Evolutionary conservation across 495 filamentous ascomycete genomes (phyloP), one percentile per base, ranked within the genome.

Genomic region (Friedmanniomyces simplex): DNA sequence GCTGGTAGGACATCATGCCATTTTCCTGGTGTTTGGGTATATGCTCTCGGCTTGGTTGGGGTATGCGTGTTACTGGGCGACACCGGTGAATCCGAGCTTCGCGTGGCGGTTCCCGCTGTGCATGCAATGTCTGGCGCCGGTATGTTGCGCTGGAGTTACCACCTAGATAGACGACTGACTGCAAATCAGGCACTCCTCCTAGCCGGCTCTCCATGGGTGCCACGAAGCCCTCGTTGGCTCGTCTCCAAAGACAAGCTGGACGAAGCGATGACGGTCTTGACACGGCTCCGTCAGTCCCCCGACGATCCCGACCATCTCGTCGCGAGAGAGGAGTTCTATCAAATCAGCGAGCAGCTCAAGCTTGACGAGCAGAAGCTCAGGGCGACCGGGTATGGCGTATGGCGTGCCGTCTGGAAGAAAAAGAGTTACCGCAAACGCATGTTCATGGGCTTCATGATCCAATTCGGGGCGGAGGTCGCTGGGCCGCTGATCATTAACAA

Each of bases 401-500:
- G 57, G 57, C 37, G 32, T 22, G 54, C 49, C 16, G 48, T 62
- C 21, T 62, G 58, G 41, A 57, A 36, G 34, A 62, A 58, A 22
- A 22, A 41, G 24, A 34, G 52, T 5, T 59, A 62, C 20, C 46
- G 59, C 12, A 45, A 50, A 26, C 46, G 59, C n/a, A 56, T 56
- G 43, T 43, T 58, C 22, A 50, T 58, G 12, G 59, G 55, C 21
- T 62, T 62, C 34, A 28, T 50, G 48, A 58, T 62, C 30, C 48
- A 59, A 46, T 62, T 51, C 21, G 47, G 46, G 20, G 50, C 50
- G 20, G 43, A 58, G 22, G 57, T 62, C 26, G 45, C 32, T 1
- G 59, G 59, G 14, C 48, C 56, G 12, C 54, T 62, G 30, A 58
- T 62, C 47, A 62, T 62, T 16, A 54, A 58, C 16, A 62, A 62